These are phyloP conservation scores for Wickerhamiella musiphila DNA, from an alignment of 805 yeast species.

Conservation along the genomic window DNA sequence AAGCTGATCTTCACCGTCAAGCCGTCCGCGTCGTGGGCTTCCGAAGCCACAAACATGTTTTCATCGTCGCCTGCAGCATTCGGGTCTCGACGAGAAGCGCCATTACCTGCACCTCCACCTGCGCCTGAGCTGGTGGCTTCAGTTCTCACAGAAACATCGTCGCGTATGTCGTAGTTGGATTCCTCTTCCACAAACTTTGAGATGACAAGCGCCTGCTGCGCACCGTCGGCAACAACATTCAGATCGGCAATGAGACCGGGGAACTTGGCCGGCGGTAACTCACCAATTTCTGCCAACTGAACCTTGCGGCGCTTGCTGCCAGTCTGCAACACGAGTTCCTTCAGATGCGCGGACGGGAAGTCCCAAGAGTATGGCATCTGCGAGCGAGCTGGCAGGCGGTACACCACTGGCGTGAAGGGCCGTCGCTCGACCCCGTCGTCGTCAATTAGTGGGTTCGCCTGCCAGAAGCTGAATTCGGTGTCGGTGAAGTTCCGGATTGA, in stretches of 20 bases:
- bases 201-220: conserved; percentile 73
- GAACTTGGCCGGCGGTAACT: conserved; percentile 67
- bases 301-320: conserved; percentile 56
- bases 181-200: conserved; percentile 64
- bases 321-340: conserved; percentile 58
- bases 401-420: conserved; percentile 61
- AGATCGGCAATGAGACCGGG: conserved; percentile 56
- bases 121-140: background rate
- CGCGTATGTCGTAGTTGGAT: conserved; percentile 48
- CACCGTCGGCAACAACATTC: conserved; percentile 92
- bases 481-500: conserved; percentile 83
- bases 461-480: conserved; percentile 71
- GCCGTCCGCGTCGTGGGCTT: conserved; percentile 9
- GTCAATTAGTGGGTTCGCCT: conserved; percentile 53
- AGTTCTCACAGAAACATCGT: background rate
- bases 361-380: conserved; percentile 99
- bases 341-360: conserved; percentile 75
- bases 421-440: conserved; percentile 46
- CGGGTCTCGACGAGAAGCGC: too few species aligned
- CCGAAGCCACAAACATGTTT: conserved; percentile 3
- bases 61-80: background rate
- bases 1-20: conserved; percentile 38
- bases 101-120: too few species aligned
- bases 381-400: conserved; percentile 70
- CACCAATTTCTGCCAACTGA: conserved; percentile 86